Base-by-base conservation (phyloP, 1,139 yeast species). In the Nakaseomyces sp. region DNA sequence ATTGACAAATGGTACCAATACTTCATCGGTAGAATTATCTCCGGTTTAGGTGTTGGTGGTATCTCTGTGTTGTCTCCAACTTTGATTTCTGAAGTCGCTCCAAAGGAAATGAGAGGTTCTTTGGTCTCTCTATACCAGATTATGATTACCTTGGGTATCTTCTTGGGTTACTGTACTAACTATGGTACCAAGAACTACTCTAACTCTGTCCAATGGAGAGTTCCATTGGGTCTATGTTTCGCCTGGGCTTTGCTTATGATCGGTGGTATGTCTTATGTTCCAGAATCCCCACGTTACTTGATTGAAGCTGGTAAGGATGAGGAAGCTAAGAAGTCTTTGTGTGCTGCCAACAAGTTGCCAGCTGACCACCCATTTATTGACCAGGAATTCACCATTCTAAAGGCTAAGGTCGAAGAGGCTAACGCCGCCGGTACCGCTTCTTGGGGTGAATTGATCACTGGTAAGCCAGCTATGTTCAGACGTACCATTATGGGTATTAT, bases 251-350 rank as follows among this genome's bases (percentile, higher is more conserved):
- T 62, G 42, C 48, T 69, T 36, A 60, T 70, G 55, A 51, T 68
- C 39, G 52, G 63, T 44, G 89, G 84, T 61, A 76, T 81, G 77
- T 53, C 72, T 45, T 68, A 78, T 56, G 74, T 81, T 67, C 93
- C 93, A 49, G 93, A 83, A 65, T 77, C 89, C 40, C 88, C 93
- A 56, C 75, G 93, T 67, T 83, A 67, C 68, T 73, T 73, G 64
- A 71, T 80, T 50, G 73, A 76, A 49, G 67, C 63, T 43, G 76
- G 70, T 48, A 66, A 68, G 46, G 64, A 76, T 45, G 82, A 71
- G 20, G 74, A 73, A 45, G 91, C 91, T 32, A 72, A 71, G 64
- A 50, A 57, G 19, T 66, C 74, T 41, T 66, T 79, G 46, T 55
- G 70, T 16, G 67, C 64, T 50, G 61, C 70, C 26, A 69, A 75